Base-by-base conservation (phyloP, 257 asterid species). In the Nicotiana otophora region DNA sequence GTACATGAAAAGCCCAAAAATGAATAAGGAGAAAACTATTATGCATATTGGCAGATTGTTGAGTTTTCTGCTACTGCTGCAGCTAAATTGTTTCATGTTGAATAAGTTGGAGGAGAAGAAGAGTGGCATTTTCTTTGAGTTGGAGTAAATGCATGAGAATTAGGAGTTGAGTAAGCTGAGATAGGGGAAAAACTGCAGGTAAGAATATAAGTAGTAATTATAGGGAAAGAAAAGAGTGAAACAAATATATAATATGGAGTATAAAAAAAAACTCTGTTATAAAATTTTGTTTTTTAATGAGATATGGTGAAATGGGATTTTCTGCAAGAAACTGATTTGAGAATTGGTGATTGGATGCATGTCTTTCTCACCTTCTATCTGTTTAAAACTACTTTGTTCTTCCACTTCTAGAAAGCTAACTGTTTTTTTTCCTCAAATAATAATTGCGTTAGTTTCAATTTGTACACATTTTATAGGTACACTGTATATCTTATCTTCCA, bases 1-100 rank as follows among this genome's bases (percentile, higher is more conserved):
- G 88, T 94, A 94, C 92, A 92, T 90, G 88, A 94, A 90, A 57
- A 94, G 89, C 6, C 95, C 95, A 51, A 91, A 90, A 15, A 93
- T 84, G 46, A 94, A 92, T 51, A 92, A 78, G n/a, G 94, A 91
- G 82, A 88, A 77, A 54, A 89, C 90, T 31, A 90, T 90, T 10
- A 83, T 91, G 70, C 86, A 87, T 4, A 88, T 77, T 0, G 96
- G 81, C 66, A 94, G 84, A 79, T 86, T 91, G 39, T 85, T 87
- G 81, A 85, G 84, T 84, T 90, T 93, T 42, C 92, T 89, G 79
- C 84, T 80, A 75, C 28, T 51, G 54, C 8, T 75, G 66, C 90
- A 82, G 76, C 87, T 65, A 42, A 42, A 42, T 84, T 91, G 88
- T 82, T 91, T 92, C 98, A 92, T 94, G 48, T 80, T 78, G 65